A percentile compares a stretch with the other conserved stretches of the same genome.
phyloP scores from a whole-genome alignment of 2,329 filamentous ascomycete genomes.

The Fusarium equiseti region DNA sequence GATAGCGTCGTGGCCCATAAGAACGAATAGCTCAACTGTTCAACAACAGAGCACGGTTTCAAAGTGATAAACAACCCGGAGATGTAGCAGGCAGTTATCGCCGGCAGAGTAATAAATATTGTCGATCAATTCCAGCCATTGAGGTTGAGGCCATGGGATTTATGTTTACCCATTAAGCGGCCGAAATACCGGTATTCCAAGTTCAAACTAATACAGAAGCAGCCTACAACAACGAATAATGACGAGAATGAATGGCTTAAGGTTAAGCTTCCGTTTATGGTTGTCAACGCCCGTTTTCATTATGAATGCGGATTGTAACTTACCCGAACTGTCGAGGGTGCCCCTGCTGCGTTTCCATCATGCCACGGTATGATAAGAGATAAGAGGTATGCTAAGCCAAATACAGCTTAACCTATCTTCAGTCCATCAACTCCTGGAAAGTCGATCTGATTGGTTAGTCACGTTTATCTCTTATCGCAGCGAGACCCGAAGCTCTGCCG shows the following conservation, averaged over 20 bases:
- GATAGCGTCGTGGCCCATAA: not conserved
- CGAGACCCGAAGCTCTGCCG: not conserved
- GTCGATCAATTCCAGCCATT: not conserved
- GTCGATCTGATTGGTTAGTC: not conserved
- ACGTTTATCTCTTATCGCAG: not conserved
- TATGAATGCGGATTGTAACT: not conserved
- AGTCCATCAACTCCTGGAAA: not conserved
- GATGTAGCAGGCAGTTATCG: not conserved
- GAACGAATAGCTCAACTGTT: not conserved
- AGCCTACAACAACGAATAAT: accelerated
- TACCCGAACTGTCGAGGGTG: not conserved
- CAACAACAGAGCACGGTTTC: not conserved
- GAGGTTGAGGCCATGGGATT: too few relatives aligned
- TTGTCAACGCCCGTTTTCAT: not conserved
- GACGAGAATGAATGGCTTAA: not conserved
- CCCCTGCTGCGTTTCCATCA: not conserved
- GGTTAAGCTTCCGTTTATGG: constrained; percentile 22
- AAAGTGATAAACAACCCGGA: not conserved
- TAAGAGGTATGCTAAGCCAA: not conserved
- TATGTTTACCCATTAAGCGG: not conserved
- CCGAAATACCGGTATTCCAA: not conserved
- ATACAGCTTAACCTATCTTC: not conserved
- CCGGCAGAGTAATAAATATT: accelerated
- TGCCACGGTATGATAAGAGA: not conserved
- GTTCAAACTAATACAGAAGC: not conserved